Evolutionary conservation across 768 basidiomycete species (phyloP).

Genomic region (Leccinum variicolor): DNA sequence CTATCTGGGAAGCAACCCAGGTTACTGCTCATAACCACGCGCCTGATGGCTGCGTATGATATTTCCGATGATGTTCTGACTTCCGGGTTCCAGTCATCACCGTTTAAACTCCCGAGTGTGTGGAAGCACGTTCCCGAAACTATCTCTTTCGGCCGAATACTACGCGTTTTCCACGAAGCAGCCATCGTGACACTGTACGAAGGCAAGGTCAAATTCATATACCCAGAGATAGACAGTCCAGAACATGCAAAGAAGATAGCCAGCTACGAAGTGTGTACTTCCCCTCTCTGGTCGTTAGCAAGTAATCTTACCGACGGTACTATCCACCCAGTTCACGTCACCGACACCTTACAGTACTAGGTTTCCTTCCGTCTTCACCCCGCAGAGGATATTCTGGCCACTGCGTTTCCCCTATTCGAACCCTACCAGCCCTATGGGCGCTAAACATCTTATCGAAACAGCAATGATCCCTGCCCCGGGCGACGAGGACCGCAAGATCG

Average conservation of each 20-base stretch:
- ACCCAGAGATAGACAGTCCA: constrained; percentile 22
- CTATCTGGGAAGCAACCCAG: constrained; percentile 24
- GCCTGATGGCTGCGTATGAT: constrained; percentile 29
- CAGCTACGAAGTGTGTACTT: constrained; percentile 18
- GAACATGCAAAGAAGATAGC: constrained; percentile 14
- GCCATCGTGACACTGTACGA: constrained; percentile 26
- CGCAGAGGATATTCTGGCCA: constrained; percentile 31
- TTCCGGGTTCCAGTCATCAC: constrained; percentile 5
- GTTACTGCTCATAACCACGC: constrained; percentile 24
- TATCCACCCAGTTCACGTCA: constrained; percentile 17
- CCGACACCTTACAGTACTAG: constrained; percentile 14
- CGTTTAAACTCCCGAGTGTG: constrained; percentile 7
- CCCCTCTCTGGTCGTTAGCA: not conserved
- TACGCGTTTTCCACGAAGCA: constrained; percentile 26
- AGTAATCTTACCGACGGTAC: not conserved
- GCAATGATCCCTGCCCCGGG: constrained; percentile 17
- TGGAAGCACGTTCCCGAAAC: constrained; percentile 22
- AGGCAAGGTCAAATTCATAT: constrained; percentile 24
- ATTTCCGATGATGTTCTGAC: constrained; percentile 19
- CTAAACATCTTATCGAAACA: constrained; percentile 22
- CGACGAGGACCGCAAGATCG: constrained; percentile 14
- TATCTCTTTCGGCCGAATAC: constrained; percentile 26
- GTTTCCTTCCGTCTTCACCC: constrained; percentile 21
- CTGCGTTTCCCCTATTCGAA: constrained; percentile 12
- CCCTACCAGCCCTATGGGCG: not conserved